phyloP scores from a whole-genome alignment of 768 basidiomycete species.

The Panaeolus cyanescens region DNA sequence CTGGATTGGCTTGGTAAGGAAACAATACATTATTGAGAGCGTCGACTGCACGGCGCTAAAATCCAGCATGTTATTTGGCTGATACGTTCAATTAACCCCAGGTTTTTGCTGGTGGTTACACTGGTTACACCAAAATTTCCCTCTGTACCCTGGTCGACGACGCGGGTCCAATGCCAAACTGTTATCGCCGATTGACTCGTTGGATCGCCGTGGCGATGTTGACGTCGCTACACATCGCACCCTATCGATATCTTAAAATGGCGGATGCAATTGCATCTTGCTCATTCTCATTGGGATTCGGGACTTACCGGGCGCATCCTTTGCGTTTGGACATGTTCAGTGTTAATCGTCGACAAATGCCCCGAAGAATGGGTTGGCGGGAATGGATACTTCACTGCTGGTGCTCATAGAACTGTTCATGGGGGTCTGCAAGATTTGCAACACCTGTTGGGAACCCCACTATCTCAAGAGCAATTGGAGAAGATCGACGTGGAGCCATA shows the following conservation, averaged over 20 bases:
- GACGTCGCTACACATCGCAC: neutral
- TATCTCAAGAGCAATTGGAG: constrained; percentile 38
- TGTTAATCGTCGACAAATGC: constrained; percentile 68
- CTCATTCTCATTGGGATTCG: neutral
- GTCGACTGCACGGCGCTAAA: too few species aligned
- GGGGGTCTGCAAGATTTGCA: constrained; percentile 61
- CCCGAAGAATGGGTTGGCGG: constrained; percentile 67
- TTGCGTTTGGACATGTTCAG: constrained; percentile 21
- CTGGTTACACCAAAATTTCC: neutral
- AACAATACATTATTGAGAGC: neutral
- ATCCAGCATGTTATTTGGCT: too few species aligned
- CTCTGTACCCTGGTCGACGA: neutral
- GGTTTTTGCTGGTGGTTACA: neutral
- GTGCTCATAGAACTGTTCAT: constrained; percentile 67
- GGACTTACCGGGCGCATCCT: neutral
- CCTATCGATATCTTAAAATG: neutral
- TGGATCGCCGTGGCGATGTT: neutral
- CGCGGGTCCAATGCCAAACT: neutral
- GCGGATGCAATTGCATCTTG: neutral
- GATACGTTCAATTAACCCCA: too few species aligned
- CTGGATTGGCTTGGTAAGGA: neutral
- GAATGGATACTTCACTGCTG: constrained; percentile 75
- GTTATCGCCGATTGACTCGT: neutral
- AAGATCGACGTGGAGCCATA: constrained; percentile 64
- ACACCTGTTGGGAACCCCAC: constrained; percentile 47